Evolutionary conservation across 2,329 filamentous ascomycete species (phyloP).

Genomic region (Xylaria hypoxylon): DNA sequence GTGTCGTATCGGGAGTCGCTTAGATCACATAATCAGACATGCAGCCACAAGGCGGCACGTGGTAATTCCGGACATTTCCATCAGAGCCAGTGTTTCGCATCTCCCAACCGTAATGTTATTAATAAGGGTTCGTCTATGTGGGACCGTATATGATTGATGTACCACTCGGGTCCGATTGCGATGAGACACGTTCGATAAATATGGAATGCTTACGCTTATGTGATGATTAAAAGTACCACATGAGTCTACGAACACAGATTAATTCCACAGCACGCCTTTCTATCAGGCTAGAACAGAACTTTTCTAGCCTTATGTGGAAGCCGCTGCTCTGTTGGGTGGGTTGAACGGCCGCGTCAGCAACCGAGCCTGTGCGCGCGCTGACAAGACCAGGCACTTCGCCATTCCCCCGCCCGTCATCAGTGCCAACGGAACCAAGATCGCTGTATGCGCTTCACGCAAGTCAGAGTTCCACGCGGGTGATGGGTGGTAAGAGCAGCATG

Average conservation of each 20-base stretch:
- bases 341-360: slow-evolving; percentile 23
- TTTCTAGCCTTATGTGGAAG: slow-evolving; percentile 3
- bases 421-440: background rate
- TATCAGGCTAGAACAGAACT: background rate
- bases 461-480: slow-evolving; percentile 2
- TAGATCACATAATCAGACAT: slow-evolving; percentile 29
- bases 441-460: background rate
- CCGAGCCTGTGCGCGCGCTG: slow-evolving; percentile 15
- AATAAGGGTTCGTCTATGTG: background rate
- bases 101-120: background rate
- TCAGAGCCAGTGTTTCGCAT: slow-evolving; percentile 14
- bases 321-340: background rate
- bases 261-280: slow-evolving; percentile 7
- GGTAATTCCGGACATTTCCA: slow-evolving; percentile 6
- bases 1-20: slow-evolving; percentile 23
- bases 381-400: slow-evolving; percentile 8
- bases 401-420: slow-evolving; percentile 8
- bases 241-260: slow-evolving; percentile 5
- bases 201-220: slow-evolving; percentile 30
- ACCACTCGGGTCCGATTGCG: background rate
- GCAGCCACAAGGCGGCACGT: slow-evolving; percentile 14
- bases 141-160: background rate
- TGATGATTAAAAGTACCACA: background rate
- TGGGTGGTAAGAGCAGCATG: slow-evolving; percentile 16
- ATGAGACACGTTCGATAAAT: slow-evolving; percentile 14